Evolutionary conservation across 208 protist species (phyloP), one percentile per base, ranked within the genome.

Genomic region (Trypanosoma mega): DNA sequence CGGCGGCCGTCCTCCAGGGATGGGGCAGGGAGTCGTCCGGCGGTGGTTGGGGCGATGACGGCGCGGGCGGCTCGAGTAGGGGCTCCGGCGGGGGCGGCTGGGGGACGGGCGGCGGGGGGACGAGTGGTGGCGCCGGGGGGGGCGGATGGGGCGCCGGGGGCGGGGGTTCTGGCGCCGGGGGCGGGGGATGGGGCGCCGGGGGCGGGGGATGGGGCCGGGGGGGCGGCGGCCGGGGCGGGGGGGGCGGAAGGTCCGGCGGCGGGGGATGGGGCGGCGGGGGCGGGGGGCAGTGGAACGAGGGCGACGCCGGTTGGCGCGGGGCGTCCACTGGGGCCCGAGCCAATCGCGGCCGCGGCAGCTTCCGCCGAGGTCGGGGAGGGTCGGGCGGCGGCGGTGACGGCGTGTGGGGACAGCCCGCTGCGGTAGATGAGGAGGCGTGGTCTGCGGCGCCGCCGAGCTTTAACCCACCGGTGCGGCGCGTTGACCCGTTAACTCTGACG

Each of bases 401-500:
- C 14, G 75, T 78, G 44, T 91, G 88, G 88, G 88, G 85, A 8
- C 61, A 80, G 30, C 76, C 84, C 18, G 68, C 55, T n/a, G 76
- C 63, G 0, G 82, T 76, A 20, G 81, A 91, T 61, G 85, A 89
- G 61, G 88, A 89, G 3, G 82, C 75, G 18, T 95, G 88, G 88
- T 75, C 63, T 27, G 76, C 85, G 7, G 82, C 88, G 4, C 82
- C 88, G 24, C 88, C 88, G 4, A 90, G 82, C 64, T 95, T 95
- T 52, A 74, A 81, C 16, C 85, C 85, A 47, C 85, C 88, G 12
- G 85, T 92, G 39, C 79, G 85, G 44, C 88, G 88, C 46, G 81
- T 95, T 9, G 88, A 95, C 65, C 88, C 88, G 8, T 73, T 95
- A 44, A 91, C 88, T 24, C 81, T 95, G 43, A 95, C 88, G 20